A percentile compares a stretch with the other conserved stretches of the same genome.
Evolutionary conservation across 352 stramenopile genomes (phyloP).

Genomic region (Phytophthora macrochlamydospora): DNA sequence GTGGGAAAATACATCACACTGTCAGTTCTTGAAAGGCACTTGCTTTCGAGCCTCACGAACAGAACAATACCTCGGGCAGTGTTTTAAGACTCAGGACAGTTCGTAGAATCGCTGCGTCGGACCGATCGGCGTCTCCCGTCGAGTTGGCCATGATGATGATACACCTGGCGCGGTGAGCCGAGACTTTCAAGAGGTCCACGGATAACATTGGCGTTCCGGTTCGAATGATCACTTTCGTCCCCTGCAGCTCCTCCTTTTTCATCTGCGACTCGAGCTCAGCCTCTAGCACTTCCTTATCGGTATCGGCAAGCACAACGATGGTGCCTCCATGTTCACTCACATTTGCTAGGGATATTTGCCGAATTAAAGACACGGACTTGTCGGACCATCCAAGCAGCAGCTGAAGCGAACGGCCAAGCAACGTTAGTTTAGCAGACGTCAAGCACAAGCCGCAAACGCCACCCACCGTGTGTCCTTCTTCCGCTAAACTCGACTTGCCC

Average conservation of each 20-base stretch:
- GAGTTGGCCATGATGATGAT: conserved; percentile 75
- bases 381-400: conserved; percentile 83
- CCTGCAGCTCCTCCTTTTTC: conserved; percentile 45
- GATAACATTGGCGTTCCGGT: conserved; percentile 73
- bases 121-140: conserved; percentile 64
- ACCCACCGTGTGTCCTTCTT: conserved; percentile 66
- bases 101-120: conserved; percentile 64
- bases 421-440: neutral
- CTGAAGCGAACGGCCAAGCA: conserved; percentile 13
- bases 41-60: no score
- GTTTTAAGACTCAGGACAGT: conserved; percentile 77
- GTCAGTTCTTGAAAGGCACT: no score
- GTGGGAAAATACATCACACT: neutral
- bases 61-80: conserved; percentile 36
- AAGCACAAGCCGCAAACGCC: neutral
- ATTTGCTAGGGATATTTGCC: conserved; percentile 81
- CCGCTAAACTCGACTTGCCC: conserved; percentile 74
- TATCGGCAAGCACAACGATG: conserved; percentile 70
- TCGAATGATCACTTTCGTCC: conserved; percentile 73
- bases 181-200: conserved; percentile 72
- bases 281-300: conserved; percentile 72
- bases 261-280: conserved; percentile 52
- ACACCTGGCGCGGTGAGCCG: conserved; percentile 54
- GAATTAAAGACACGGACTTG: conserved; percentile 75
- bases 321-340: conserved; percentile 74